Percentiles rank a stretch among this genome's conserved stretches.
Conservation (phyloP, 2,329 filamentous ascomycete genomes). For the Aspergillus persii region DNA sequence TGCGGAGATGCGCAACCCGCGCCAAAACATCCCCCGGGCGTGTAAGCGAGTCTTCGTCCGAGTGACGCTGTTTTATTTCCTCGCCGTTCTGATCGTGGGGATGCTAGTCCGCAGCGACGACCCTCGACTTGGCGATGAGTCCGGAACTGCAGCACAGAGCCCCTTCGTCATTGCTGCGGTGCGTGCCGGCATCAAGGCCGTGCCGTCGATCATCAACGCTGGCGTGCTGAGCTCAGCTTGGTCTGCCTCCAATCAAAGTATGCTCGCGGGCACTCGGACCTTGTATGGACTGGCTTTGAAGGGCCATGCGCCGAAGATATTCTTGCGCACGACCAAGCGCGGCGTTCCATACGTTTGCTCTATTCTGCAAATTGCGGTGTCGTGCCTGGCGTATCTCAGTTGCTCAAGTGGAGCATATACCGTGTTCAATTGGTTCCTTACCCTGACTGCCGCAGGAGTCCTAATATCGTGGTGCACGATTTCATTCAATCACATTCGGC, state of each 20-base stretch:
- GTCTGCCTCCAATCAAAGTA: constrained; percentile 66
- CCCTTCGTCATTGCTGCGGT: constrained; percentile 72
- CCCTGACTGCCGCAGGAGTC: constrained; percentile 61
- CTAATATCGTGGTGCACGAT: constrained; percentile 63
- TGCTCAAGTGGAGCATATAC: constrained; percentile 53
- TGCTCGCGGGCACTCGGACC: constrained; percentile 55
- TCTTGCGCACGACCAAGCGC: constrained; percentile 35
- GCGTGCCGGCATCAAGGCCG: constrained; percentile 63
- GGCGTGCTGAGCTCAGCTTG: constrained; percentile 71
- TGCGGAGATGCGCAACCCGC: constrained; percentile 55
- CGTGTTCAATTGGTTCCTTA: constrained; percentile 65
- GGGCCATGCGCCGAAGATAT: constrained; percentile 52
- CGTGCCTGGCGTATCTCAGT: constrained; percentile 47
- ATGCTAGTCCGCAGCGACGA: constrained; percentile 60
- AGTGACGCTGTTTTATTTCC: constrained; percentile 58
- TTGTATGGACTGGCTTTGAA: constrained; percentile 50
- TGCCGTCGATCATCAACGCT: constrained; percentile 73
- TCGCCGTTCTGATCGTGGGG: constrained; percentile 57
- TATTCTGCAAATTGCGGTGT: constrained; percentile 39
- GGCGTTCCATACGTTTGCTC: constrained; percentile 48
- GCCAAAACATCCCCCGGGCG: constrained; percentile 54
- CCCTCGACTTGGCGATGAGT: constrained; percentile 16
- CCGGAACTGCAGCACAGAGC: constrained; percentile 32
- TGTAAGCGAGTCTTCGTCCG: constrained; percentile 56
- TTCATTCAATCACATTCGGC: constrained; percentile 58